Evolutionary conservation across 331 rosid species (phyloP).

Genomic region (Malus hybrid): DNA sequence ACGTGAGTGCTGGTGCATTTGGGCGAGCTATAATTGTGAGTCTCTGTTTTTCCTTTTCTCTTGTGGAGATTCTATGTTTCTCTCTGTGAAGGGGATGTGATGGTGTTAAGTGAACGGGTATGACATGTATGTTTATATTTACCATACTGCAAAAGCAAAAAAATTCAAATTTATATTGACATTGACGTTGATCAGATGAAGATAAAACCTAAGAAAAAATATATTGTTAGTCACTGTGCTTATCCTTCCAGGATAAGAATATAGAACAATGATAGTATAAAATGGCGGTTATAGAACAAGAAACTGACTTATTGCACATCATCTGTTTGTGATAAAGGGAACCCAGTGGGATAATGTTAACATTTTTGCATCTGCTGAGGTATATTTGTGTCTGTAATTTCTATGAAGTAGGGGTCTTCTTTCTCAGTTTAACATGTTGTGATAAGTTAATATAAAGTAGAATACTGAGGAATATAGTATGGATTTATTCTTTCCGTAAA

Average conservation of each 20-base stretch:
- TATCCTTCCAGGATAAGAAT: neutral
- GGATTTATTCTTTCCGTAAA: neutral
- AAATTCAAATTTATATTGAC: neutral
- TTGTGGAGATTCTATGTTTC: neutral
- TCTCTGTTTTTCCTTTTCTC: constrained; percentile 12
- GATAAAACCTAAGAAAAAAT: neutral
- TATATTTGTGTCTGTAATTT: neutral
- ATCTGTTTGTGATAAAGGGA: neutral
- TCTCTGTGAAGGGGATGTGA: neutral
- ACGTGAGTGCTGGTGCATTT: constrained; percentile 98
- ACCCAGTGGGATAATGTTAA: neutral
- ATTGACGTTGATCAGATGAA: neutral
- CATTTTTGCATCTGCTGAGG: neutral
- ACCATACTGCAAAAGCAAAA: too few species aligned
- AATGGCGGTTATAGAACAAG: neutral
- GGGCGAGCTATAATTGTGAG: constrained; percentile 96
- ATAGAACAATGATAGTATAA: neutral
- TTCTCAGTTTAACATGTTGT: neutral
- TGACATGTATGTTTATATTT: neutral
- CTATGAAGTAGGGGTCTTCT: neutral
- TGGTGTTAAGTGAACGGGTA: neutral
- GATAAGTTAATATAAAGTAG: neutral
- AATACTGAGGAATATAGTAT: neutral
- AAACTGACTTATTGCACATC: neutral
- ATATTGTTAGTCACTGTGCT: neutral